Evolutionary conservation across 192 early-diverging fungal genomes (phyloP), one percentile per base, ranked within the genome.

Genomic region (Dissophora ornata): DNA sequence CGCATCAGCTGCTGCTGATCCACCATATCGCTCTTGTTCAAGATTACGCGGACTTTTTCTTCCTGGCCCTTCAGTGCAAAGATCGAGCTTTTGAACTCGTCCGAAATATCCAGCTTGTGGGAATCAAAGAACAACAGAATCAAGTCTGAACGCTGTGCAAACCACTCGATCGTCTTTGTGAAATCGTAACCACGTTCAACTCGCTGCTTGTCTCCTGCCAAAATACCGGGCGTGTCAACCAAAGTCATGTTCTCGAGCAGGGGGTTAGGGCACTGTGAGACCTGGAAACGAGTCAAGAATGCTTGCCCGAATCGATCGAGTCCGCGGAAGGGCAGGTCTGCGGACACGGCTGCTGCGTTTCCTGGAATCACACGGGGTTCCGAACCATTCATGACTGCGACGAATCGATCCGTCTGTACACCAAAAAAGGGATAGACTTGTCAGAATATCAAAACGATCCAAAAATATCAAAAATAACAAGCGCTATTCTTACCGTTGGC

Each of bases 21-120:
- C 24, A 97, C 90, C 88, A 89, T 87, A 67, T 97, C 93, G 55
- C 90, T 89, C 80, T 97, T 97, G 82, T 97, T 97, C 32, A 97
- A 80, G 42, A 95, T 90, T 2, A 95, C 86, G 25, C 92, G 84
- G 22, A 95, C 83, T 67, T 96, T 97, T 61, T 96, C 94, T 55
- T 95, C 94, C 55, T 97, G 90, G 4, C 94, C 94, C 45, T 85
- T 86, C 55, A 95, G 80, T 7, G 87, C 83, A 70, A 83, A 73
- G 48, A 97, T 95, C 0, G 91, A 90, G 36, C 82, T 79, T 80
- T 94, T 96, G 70, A 96, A 94, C 80, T 97, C 94, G 79, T 96
- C 92, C 33, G 89, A 90, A 51, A 96, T 95, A 62, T 96, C 95
- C 69, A 97, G 82, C 71, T 95, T 97, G 79, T 95, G 86, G 4